A percentile compares a stretch with the other conserved stretches of the same genome.
Evolutionary conservation across 805 yeast species (phyloP).

Genomic region (Wickerhamomyces tratensis): DNA sequence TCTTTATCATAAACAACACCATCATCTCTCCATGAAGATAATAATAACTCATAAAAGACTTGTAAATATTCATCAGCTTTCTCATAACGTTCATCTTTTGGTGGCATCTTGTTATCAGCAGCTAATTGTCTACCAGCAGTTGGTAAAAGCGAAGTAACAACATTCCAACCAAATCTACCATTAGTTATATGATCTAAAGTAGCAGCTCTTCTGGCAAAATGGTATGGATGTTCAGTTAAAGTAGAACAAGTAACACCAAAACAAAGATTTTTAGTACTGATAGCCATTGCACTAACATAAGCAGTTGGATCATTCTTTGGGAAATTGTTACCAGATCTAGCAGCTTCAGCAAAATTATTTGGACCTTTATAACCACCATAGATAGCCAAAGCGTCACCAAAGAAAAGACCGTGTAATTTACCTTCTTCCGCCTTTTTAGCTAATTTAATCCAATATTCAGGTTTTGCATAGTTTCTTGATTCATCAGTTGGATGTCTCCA

Average conservation of each 20-base stretch:
- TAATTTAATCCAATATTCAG: conserved; percentile 24
- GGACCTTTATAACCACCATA: conserved; percentile 23
- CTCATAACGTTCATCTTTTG: conserved; percentile 26
- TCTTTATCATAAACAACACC: conserved; percentile 8
- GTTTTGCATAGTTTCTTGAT: neutral
- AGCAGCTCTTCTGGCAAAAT: conserved; percentile 25
- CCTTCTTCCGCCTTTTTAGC: conserved; percentile 24
- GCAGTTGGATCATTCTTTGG: conserved; percentile 27
- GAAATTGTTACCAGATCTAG: conserved; percentile 16
- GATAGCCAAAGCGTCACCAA: conserved; percentile 26
- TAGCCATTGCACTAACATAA: conserved; percentile 27
- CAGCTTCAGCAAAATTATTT: conserved; percentile 1
- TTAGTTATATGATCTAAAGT: conserved; percentile 28
- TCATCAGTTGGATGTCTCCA: neutral
- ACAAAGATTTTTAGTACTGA: conserved; percentile 23
- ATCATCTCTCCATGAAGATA: conserved; percentile 29
- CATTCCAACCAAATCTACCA: conserved; percentile 31
- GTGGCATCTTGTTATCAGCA: conserved; percentile 22
- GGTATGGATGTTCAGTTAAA: conserved; percentile 27
- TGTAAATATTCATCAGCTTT: conserved; percentile 27
- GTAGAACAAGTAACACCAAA: conserved; percentile 28
- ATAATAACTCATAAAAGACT: conserved; percentile 24
- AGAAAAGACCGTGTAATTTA: conserved; percentile 22
- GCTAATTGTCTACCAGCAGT: conserved; percentile 26
- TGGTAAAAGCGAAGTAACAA: conserved; percentile 27